phyloP scores from a whole-genome alignment of 1,139 yeast genomes.

The Magnusiomyces ingens region DNA sequence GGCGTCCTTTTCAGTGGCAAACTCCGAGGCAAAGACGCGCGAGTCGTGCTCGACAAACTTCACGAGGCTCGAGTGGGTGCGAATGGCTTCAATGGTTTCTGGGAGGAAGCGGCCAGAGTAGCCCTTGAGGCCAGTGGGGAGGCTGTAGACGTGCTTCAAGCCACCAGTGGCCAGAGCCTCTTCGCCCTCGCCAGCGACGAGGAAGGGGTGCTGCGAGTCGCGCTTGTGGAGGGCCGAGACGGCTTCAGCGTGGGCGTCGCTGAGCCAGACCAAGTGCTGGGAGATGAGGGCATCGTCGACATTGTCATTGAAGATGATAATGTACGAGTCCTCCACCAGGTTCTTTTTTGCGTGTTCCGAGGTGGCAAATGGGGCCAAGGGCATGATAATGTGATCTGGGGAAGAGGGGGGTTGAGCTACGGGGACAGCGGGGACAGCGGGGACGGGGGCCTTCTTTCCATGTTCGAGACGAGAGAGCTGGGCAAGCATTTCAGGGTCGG shows the following conservation, averaged over 20 bases:
- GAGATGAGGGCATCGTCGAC: constrained; percentile 12
- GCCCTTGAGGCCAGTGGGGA: constrained; percentile 42
- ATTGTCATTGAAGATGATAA: constrained; percentile 16
- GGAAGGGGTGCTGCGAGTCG: not conserved
- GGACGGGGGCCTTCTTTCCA: not conserved
- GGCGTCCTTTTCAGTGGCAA: constrained; percentile 68
- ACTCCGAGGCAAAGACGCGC: constrained; percentile 58
- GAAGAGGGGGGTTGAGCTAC: no score
- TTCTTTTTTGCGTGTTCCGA: constrained; percentile 12
- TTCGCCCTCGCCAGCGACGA: no score
- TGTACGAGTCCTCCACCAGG: constrained; percentile 15
- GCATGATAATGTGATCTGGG: no score
- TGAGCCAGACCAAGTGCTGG: constrained; percentile 16
- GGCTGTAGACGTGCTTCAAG: constrained; percentile 55
- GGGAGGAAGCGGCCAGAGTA: constrained; percentile 63
- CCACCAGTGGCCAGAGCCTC: constrained; percentile 35
- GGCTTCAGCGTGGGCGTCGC: constrained; percentile 10
- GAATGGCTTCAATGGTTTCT: constrained; percentile 36
- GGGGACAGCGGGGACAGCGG: not conserved
- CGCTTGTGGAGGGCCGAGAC: constrained; percentile 12
- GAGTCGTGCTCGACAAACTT: constrained; percentile 78
- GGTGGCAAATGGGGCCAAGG: constrained; percentile 15
- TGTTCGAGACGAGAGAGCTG: not conserved
- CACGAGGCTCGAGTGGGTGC: constrained; percentile 34
- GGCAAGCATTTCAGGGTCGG: constrained; percentile 9